These are phyloP conservation scores for Vitis hybrid DNA, from an alignment of 177 flowering plant species.

Conservation along the genomic window DNA sequence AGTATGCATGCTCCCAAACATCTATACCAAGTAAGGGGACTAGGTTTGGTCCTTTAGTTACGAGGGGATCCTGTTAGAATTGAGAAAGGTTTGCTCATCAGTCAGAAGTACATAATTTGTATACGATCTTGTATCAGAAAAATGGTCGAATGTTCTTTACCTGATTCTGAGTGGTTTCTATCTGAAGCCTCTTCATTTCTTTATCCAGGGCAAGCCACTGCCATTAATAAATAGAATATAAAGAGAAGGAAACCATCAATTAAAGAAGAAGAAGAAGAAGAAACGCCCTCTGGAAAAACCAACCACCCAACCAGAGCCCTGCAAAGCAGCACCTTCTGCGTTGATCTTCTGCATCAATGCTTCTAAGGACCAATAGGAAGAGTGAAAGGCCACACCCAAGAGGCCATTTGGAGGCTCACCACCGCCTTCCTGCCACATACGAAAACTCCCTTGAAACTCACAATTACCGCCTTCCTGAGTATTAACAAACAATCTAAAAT, in stretches of 20 bases:
- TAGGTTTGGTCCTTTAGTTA: neutral
- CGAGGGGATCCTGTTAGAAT: neutral
- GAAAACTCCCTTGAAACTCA: too few species aligned
- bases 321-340: too few species aligned
- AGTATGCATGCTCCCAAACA: constrained; percentile 83
- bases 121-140: neutral
- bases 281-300: neutral
- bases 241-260: neutral
- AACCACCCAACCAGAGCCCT: neutral
- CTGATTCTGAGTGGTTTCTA: neutral
- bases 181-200: neutral
- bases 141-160: neutral
- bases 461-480: too few species aligned
- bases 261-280: neutral
- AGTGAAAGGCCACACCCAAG: too few species aligned
- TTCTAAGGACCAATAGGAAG: too few species aligned
- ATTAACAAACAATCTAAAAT: too few species aligned
- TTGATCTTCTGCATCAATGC: too few species aligned
- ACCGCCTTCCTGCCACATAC: too few species aligned
- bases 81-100: neutral
- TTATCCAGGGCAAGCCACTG: constrained; percentile 3
- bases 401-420: too few species aligned
- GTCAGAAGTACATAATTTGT: neutral
- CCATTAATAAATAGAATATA: neutral
- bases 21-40: constrained; percentile 21